Base-by-base conservation (phyloP, 192 early-diverging fungal species). In the Coemansia umbellata region DNA sequence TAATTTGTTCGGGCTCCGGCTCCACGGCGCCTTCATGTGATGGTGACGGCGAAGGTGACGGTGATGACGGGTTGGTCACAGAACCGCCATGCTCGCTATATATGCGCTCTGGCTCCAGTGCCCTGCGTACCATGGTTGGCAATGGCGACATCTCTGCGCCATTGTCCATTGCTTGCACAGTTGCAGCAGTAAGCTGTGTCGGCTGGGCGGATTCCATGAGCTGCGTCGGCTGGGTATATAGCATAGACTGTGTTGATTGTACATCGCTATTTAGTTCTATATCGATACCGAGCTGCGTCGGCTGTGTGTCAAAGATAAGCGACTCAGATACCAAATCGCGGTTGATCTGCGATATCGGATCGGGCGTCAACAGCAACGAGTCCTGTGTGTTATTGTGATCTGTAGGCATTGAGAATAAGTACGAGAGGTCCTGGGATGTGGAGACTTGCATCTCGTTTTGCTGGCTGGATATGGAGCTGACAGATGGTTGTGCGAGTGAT, bases 351-450 rank as follows among this genome's bases (percentile, higher is more conserved):
- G 47, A 27, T 31, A 10, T 5, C 18, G 37, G 30, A 7, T 44
- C 59, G 17, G 74, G 74, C 17, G 74, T 69, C 63, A 76, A 40
- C 15, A 76, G 54, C 5, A 76, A 52, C 31, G 74, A 76, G 42
- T 76, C 74, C 48, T 76, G 74, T 8, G 74, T 76, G 30, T 66
- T 54, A 18, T 60, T 26, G 5, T 26, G 14, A 14, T 48, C 58
- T 7, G 50, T 23, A 31, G 60, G 59, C 18, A 61, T 58, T 2
- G 59, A 58, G 14, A 76, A 44, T 41, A 70, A 28, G 31, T 62
- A 49, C 22, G 57, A 32, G 14, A 59, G 48, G 14, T 69, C 73
- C 45, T 69, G 73, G 15, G 66, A 65, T 0, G 45, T 45, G 21
- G 28, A n/a, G 24, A 8, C 8, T 5, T 18, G 14, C 3, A 27